These are phyloP conservation scores for Ganoderma multipileum DNA, from an alignment of 1,284 basidiomycete genomes.

Conservation along the genomic window DNA sequence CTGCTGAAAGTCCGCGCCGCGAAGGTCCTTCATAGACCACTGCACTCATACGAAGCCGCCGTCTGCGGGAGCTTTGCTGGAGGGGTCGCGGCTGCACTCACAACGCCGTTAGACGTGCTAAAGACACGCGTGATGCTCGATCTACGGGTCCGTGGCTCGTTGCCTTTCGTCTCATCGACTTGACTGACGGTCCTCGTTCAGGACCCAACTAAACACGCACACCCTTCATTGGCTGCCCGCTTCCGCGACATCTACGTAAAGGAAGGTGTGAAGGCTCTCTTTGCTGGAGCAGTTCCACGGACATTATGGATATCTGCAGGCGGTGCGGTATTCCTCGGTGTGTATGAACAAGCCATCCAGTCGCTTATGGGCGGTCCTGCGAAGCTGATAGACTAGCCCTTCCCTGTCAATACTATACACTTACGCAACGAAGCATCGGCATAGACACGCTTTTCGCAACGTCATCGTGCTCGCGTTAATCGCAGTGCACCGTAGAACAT, in stretches of 20 bases:
- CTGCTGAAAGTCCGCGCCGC: slow-evolving; percentile 78
- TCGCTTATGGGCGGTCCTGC: slow-evolving; percentile 22
- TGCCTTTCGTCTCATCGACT: slow-evolving; percentile 11
- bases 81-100: slow-evolving; percentile 87
- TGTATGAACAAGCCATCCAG: slow-evolving; percentile 76
- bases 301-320: slow-evolving; percentile 97
- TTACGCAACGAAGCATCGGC: not conserved
- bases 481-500: not conserved
- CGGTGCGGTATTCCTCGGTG: slow-evolving; percentile 95
- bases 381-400: not conserved
- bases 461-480: not conserved
- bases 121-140: slow-evolving; percentile 99
- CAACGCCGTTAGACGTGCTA: slow-evolving; percentile 95
- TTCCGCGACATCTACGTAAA: slow-evolving; percentile 69
- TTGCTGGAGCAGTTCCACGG: slow-evolving; percentile 89
- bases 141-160: slow-evolving; percentile 60
- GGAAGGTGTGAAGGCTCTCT: slow-evolving; percentile 84
- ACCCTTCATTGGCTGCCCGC: slow-evolving; percentile 63
- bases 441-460: not conserved
- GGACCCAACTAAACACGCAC: slow-evolving; percentile 55
- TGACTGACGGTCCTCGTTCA: slow-evolving; percentile 31
- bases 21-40: slow-evolving; percentile 55
- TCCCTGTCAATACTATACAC: not conserved
- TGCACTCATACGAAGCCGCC: slow-evolving; percentile 87
- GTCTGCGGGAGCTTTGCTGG: slow-evolving; percentile 93